Conservation (phyloP, 164 flowering plant species). For the Vitis amurensis region DNA sequence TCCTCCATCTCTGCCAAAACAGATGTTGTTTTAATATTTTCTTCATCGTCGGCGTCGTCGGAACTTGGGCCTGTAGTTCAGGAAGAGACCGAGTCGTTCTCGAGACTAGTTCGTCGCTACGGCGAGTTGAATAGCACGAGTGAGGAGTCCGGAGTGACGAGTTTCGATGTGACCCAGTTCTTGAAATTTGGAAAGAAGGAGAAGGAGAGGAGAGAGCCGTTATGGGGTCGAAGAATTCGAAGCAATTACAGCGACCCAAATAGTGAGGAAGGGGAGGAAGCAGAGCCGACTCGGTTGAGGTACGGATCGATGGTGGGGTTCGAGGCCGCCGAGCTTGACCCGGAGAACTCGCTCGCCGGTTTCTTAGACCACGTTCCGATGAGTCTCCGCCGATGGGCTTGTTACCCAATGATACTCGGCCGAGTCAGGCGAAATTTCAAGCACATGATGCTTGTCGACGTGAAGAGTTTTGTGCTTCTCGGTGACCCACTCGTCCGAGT, state of each 20-base stretch:
- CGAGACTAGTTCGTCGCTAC: constrained; percentile 35
- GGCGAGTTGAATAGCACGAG: constrained; percentile 12
- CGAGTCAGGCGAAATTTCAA: constrained; percentile 68
- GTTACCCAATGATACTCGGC: constrained; percentile 86
- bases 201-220: constrained; percentile 39
- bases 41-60: constrained; percentile 20
- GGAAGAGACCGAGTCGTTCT: constrained; percentile 62
- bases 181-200: constrained; percentile 20
- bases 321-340: constrained; percentile 70
- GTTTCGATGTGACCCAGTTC: constrained; percentile 41
- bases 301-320: constrained; percentile 88
- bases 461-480: constrained; percentile 37
- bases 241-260: constrained; percentile 18
- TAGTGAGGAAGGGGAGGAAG: constrained; percentile 9
- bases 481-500: constrained; percentile 65
- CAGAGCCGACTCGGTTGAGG: constrained; percentile 43
- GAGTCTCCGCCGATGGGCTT: constrained; percentile 76
- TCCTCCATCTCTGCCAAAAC: constrained; percentile 54
- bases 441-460: constrained; percentile 63
- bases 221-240: constrained; percentile 60
- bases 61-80: constrained; percentile 29
- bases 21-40: constrained; percentile 56
- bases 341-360: constrained; percentile 78
- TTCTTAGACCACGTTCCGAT: constrained; percentile 68
- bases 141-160: background rate